Percentiles rank a stretch among this genome's conserved stretches.
Evolutionary conservation across 257 asterid species (phyloP).

Genomic region (Scutellaria baicalensis): DNA sequence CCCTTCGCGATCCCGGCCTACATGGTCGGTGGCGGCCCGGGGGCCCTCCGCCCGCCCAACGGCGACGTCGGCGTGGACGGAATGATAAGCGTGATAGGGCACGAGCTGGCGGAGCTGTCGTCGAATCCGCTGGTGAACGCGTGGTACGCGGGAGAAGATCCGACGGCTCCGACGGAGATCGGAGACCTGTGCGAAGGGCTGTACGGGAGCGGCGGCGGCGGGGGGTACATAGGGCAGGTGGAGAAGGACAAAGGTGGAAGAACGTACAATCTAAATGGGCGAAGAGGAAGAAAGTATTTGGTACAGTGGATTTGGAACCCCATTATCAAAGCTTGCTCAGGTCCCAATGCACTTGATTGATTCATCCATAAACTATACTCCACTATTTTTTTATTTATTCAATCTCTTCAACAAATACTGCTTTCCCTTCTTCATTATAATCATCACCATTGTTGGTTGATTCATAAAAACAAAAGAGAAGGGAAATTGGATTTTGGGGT

Average conservation of each 20-base stretch:
- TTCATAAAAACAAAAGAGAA: too few species aligned
- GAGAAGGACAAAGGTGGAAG: slow-evolving; percentile 49
- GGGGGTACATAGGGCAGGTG: slow-evolving; percentile 82
- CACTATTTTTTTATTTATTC: neutral
- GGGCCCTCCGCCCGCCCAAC: slow-evolving; percentile 51
- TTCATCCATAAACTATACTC: neutral
- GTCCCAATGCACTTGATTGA: slow-evolving; percentile 74
- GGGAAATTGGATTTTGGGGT: too few species aligned
- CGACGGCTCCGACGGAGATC: slow-evolving; percentile 86
- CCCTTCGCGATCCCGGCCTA: slow-evolving; percentile 81
- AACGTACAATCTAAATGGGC: slow-evolving; percentile 69
- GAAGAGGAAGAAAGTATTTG: slow-evolving; percentile 59
- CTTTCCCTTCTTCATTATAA: neutral
- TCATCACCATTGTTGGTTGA: too few species aligned
- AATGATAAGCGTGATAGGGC: slow-evolving; percentile 86
- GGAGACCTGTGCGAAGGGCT: slow-evolving; percentile 92
- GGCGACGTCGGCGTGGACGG: slow-evolving; percentile 83
- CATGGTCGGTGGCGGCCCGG: slow-evolving; percentile 73
- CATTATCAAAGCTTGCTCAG: slow-evolving; percentile 65
- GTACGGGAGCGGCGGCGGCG: slow-evolving; percentile 91
- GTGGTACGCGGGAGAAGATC: slow-evolving; percentile 98
- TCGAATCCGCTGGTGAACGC: slow-evolving; percentile 93
- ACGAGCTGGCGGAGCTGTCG: slow-evolving; percentile 88
- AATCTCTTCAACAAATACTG: neutral
- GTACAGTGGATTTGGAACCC: slow-evolving; percentile 95